These are phyloP conservation scores for Elongisporangium undulatum DNA, from an alignment of 352 stramenopile species.

Conservation along the genomic window DNA sequence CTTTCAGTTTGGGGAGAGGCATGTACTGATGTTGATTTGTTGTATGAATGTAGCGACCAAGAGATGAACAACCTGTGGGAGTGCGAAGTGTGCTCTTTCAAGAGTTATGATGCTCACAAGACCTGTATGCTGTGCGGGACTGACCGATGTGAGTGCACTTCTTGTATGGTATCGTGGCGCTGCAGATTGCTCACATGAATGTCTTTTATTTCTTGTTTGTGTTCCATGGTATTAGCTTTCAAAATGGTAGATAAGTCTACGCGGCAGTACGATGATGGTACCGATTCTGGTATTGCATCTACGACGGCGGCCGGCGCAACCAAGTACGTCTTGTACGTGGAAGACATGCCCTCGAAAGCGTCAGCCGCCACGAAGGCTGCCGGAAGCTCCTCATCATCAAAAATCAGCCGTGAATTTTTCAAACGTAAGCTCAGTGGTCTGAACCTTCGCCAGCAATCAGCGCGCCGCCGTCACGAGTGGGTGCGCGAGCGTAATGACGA, in stretches of 20 bases:
- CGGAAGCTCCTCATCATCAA: conserved; percentile 20
- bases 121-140: conserved; percentile 90
- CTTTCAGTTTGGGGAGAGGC: background rate
- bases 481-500: conserved; percentile 68
- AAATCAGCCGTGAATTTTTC: conserved; percentile 57
- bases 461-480: conserved; percentile 83
- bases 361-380: conserved; percentile 13
- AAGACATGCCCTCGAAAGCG: conserved; percentile 41
- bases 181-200: background rate
- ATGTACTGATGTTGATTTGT: background rate
- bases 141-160: conserved; percentile 45
- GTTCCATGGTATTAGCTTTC: conserved; percentile 26
- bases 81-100: conserved; percentile 92
- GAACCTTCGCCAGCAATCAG: conserved; percentile 77
- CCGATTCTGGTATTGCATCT: conserved; percentile 24
- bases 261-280: conserved; percentile 24
- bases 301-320: conserved; percentile 28
- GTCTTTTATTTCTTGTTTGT: background rate
- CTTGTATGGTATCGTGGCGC: no score
- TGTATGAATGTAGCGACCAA: conserved; percentile 44
- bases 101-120: conserved; percentile 85
- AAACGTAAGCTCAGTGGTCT: conserved; percentile 79
- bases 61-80: conserved; percentile 86
- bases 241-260: conserved; percentile 54
- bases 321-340: conserved; percentile 75